A percentile compares a stretch with the other conserved stretches of the same genome.
These are phyloP conservation scores for Colletotrichum truncatum DNA, from an alignment of 2,329 filamentous ascomycete species.

Conservation along the genomic window DNA sequence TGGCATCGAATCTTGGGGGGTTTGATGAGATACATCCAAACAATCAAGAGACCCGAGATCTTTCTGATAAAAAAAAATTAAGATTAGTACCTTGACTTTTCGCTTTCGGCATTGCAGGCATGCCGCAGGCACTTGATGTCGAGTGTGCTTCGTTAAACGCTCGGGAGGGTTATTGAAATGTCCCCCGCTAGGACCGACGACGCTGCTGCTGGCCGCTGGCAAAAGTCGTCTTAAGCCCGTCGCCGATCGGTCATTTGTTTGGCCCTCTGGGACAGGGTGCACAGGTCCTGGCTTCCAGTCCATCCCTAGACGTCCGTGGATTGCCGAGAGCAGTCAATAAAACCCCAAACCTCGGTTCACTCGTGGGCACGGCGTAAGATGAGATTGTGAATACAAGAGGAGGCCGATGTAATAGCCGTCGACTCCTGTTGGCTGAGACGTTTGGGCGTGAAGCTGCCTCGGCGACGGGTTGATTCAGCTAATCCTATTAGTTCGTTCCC, in stretches of 20 bases:
- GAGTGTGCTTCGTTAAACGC: neutral
- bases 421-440: no score
- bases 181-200: neutral
- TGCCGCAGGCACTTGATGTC: neutral
- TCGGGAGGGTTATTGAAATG: neutral
- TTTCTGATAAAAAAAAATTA: no score
- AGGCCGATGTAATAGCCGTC: no score
- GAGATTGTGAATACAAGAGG: neutral
- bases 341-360: neutral
- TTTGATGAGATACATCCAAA: no score
- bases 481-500: no score
- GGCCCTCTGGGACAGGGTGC: neutral
- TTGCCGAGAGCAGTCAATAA: neutral
- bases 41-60: no score
- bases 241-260: neutral
- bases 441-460: no score
- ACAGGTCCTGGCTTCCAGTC: neutral
- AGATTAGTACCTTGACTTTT: conserved; percentile 22
- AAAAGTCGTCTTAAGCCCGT: neutral
- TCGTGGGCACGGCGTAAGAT: neutral
- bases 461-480: no score
- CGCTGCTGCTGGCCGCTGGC: neutral
- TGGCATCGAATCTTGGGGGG: no score
- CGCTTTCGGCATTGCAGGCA: conserved; percentile 13
- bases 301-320: neutral